Base-by-base conservation (phyloP, 2,329 filamentous ascomycete species). In the Mycocentrospora acerina region DNA sequence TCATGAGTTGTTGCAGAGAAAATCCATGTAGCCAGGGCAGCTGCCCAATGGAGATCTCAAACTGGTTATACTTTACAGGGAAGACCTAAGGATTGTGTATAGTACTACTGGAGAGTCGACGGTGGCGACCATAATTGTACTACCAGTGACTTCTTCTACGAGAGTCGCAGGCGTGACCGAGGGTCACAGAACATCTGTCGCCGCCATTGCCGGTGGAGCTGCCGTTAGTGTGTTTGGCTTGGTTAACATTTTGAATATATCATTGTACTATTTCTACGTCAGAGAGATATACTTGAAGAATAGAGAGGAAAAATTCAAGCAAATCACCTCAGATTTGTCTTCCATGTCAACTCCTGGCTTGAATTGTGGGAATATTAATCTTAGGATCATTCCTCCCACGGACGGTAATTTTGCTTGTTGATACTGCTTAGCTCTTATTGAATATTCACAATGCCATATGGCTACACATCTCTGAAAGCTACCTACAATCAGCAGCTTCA, bases 1-100 rank as follows among this genome's bases (percentile, higher is more conserved):
- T 68, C 46, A 34, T 43, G 12, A 22, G 19, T 22, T 71, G 69
- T 46, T 71, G 69, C 40, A 55, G 47, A 30, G 53, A 46, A 1
- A 60, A 69, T 35, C 56, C 69, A 19, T 71, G 69, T 40, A 47
- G 29, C 3, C 35, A 55, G 17, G 49, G 49, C 3, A 40, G 32
- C 15, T 71, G 68, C 40, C 46, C 55, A 36, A 40, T 4, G 51
- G 39, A 0, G 49, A 61, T 32, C 56, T 71, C 7, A 36, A 42
- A 4, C 42, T 40, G 1, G 55, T 56, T 6, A 47, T 56, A 3
- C 25, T 54, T 3, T 46, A 52, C 15, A 44, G 46, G n/a, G 28
- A 33, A 0, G 48, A 48, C 8, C 26, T 44, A 7, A 41, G 35
- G 30, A 47, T 34, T 19, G 44, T 48, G 8, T 60, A 53, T 17